Conservation (phyloP, 352 stramenopile genomes). For the Phytopythium vexans region DNA sequence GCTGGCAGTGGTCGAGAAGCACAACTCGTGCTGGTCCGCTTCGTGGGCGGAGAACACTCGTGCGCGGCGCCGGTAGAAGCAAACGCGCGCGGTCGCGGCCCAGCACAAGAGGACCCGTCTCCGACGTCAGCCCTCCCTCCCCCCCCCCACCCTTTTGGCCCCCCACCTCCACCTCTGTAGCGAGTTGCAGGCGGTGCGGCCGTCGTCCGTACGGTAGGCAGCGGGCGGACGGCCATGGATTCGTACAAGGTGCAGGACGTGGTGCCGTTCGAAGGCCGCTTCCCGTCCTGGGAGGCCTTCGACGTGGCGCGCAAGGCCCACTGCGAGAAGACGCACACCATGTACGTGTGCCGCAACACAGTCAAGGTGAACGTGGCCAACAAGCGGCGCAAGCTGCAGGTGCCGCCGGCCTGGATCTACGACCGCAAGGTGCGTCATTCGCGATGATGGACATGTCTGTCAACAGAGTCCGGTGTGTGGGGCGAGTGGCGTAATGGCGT, state of each 20-base stretch:
- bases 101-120: too few relatives aligned
- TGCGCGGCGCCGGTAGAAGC: too few relatives aligned
- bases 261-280: constrained; percentile 62
- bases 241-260: constrained; percentile 43
- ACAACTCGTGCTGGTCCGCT: too few relatives aligned
- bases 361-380: constrained; percentile 74
- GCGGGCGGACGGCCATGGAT: constrained; percentile 11
- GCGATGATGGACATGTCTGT: background rate
- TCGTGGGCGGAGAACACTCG: too few relatives aligned
- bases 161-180: too few relatives aligned
- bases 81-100: too few relatives aligned
- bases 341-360: constrained; percentile 80
- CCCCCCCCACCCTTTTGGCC: too few relatives aligned
- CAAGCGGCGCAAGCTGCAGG: constrained; percentile 64
- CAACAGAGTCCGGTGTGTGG: background rate
- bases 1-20: too few relatives aligned
- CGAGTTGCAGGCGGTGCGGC: too few relatives aligned
- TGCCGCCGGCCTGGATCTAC: constrained; percentile 59
- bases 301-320: constrained; percentile 60
- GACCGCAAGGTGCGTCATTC: constrained; percentile 49
- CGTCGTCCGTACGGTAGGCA: too few relatives aligned
- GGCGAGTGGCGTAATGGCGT: background rate
- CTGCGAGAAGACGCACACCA: constrained; percentile 74
- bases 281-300: constrained; percentile 77
- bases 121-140: too few relatives aligned